Evolutionary conservation across 768 basidiomycete genomes (phyloP), one percentile per base, ranked within the genome.

Genomic region (Rhodotorula toruloides): DNA sequence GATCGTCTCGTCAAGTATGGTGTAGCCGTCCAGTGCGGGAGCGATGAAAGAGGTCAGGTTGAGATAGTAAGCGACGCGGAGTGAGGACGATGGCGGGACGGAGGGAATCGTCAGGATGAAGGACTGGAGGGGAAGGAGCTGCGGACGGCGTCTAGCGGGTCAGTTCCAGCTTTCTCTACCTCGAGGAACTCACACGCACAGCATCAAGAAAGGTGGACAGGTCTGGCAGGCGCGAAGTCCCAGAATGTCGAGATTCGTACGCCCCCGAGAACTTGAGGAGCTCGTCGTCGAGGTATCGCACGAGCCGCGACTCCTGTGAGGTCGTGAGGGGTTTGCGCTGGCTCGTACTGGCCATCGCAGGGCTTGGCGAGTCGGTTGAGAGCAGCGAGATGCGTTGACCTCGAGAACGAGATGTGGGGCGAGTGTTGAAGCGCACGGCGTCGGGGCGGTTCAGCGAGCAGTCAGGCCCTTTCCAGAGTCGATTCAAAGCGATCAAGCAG

Each of bases 21-120:
- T 53, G 46, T 68, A 72, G 29, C 59, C 66, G 46, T 64, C 58
- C 21, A 68, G 32, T 2, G 63, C 63, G 36, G 60, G 47, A 7
- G 60, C 32, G 31, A 72, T 36, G 63, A 56, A 60, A 14, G 54
- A 48, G 11, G 52, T 55, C 9, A 72, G 49, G 36, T 65, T 55
- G 21, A 72, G 61, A 34, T 48, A 21, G 57, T 65, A 72, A 4
- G 50, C 47, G 42, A 56, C 36, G 27, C 71, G 63, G 29, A 72
- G 37, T 0, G 34, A 17, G 54, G 55, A 36, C 3, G 70, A 67
- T 4, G 70, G 62, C 39, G 47, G 40, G 55, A 46, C 58, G 50
- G 62, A 50, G 7, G 68, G 68, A 37, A 68, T 65, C 0, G 59
- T 16, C 40, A 68, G 63, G 56, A 72, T 55, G 54, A 72, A 46